Evolutionary conservation across 2,329 filamentous ascomycete species (phyloP).

Genomic region (Epichloe sibirici): DNA sequence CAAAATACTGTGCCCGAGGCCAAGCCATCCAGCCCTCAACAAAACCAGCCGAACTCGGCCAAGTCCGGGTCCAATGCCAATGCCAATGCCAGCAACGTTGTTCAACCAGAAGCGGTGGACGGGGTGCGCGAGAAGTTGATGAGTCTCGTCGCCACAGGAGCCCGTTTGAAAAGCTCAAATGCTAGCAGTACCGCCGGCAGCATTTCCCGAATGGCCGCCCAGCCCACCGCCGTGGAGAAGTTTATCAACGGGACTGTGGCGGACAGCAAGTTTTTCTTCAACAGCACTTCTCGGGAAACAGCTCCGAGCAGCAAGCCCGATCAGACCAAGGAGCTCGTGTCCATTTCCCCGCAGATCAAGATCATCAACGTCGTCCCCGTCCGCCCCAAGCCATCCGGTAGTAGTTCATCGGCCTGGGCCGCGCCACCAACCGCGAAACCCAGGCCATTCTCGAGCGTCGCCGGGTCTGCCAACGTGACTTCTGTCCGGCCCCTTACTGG

Average conservation of each 20-base stretch:
- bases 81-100: not conserved
- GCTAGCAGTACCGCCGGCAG: not conserved
- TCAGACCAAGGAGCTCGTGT: not conserved
- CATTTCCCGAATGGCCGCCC: not conserved
- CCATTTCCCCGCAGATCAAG: not conserved
- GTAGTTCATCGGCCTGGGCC: not conserved
- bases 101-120: not conserved
- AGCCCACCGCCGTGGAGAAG: not conserved
- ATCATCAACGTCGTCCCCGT: constrained; percentile 1
- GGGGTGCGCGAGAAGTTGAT: not conserved
- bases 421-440: not conserved
- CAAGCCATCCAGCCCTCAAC: not conserved
- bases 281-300: not conserved
- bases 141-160: not conserved
- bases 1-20: not conserved
- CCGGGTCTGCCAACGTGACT: not conserved
- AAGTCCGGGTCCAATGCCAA: not conserved
- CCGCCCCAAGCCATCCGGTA: not conserved
- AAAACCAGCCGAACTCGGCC: not conserved
- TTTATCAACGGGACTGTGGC: not conserved
- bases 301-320: not conserved
- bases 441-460: not conserved
- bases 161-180: not conserved
- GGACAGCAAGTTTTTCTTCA: not conserved
- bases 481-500: not conserved